Evolutionary conservation across 495 filamentous ascomycete species (phyloP), one percentile per base, ranked within the genome.

Genomic region (Penicillium canescens): DNA sequence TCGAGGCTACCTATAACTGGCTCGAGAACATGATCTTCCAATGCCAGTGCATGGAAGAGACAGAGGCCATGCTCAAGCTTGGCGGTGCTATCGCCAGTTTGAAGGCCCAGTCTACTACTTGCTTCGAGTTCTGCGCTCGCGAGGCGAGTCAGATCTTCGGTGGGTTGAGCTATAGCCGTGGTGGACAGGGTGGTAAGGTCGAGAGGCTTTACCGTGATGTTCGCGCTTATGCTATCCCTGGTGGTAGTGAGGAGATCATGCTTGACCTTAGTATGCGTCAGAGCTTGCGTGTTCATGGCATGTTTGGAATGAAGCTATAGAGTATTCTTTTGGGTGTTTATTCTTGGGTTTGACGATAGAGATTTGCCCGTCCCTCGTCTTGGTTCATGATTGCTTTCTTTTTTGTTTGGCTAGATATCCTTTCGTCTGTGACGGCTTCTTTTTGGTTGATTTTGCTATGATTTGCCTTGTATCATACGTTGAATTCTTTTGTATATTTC

Each of bases 221-320:
- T n/a, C 80, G 94, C 52, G 94, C 94, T 21, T 98, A 98, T 70
- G 93, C 94, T 43, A 98, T 98, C 59, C 94, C 94, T 4, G 94
- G 94, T 69, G 94, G 94, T 33, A 89, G 84, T 66, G 94, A 98
- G 76, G 94, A 98, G 82, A 98, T 98, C 54, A 98, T 98, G 94
- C 75, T 97, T 57, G 94, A 98, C 77, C 73, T 98, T 61, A 96
- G 90, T 71, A 96, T 98, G 71, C 80, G 94, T 55, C 94, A 98
- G 78, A 87, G 87, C 62, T 67, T 97, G 79, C 84, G 83, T 70
- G 94, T 98, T 33, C 89, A 92, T 56, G 85, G 96, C 79, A 87
- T 85, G 62, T 75, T 96, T 69, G 94, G 94, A 3, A 97, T 98
- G 92, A 98, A 97, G 81, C 68, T 98, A 62, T 98, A 86, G 72